A percentile compares a stretch with the other conserved stretches of the same genome.
phyloP scores from a whole-genome alignment of 2,329 filamentous ascomycete species.

The Dactylellina haptotyla region DNA sequence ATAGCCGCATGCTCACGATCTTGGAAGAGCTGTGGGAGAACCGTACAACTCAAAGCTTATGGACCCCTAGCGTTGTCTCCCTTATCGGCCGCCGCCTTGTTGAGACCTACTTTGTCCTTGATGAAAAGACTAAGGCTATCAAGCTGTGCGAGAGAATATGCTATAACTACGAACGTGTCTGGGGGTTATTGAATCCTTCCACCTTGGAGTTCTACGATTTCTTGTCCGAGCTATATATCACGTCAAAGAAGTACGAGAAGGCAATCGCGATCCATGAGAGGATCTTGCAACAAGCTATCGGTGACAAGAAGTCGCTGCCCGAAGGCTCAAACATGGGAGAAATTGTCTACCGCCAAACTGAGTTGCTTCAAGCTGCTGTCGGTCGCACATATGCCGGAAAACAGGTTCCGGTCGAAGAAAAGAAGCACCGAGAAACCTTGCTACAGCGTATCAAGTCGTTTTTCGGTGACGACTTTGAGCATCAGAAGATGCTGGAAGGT shows the following conservation, averaged over 20 bases:
- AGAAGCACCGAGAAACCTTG: slow-evolving; percentile 16
- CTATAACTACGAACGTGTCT: slow-evolving; percentile 68
- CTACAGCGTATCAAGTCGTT: slow-evolving; percentile 17
- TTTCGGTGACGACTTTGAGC: slow-evolving; percentile 14
- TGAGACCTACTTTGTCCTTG: slow-evolving; percentile 66
- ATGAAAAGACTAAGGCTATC: slow-evolving; percentile 63
- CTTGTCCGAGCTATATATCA: slow-evolving; percentile 66
- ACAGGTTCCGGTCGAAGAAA: slow-evolving; percentile 9
- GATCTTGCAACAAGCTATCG: slow-evolving; percentile 29
- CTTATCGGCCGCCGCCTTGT: slow-evolving; percentile 68
- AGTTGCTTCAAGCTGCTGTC: slow-evolving; percentile 17
- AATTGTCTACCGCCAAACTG: slow-evolving; percentile 23
- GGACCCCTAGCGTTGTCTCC: slow-evolving; percentile 64
- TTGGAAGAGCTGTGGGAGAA: slow-evolving; percentile 65
- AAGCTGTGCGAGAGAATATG: slow-evolving; percentile 67
- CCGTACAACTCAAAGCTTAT: slow-evolving; percentile 63
- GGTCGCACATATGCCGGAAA: slow-evolving; percentile 15
- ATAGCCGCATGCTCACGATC: slow-evolving; percentile 55
- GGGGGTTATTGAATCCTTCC: slow-evolving; percentile 64
- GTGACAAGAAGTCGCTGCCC: not conserved
- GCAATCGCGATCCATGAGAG: slow-evolving; percentile 55
- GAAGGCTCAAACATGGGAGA: slow-evolving; percentile 17
- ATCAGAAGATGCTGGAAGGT: slow-evolving; percentile 15
- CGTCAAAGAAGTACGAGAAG: slow-evolving; percentile 61
- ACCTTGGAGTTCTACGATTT: slow-evolving; percentile 66